These are phyloP conservation scores for Penicillium sp. DNA, from an alignment of 2,329 filamentous ascomycete species.

Conservation along the genomic window DNA sequence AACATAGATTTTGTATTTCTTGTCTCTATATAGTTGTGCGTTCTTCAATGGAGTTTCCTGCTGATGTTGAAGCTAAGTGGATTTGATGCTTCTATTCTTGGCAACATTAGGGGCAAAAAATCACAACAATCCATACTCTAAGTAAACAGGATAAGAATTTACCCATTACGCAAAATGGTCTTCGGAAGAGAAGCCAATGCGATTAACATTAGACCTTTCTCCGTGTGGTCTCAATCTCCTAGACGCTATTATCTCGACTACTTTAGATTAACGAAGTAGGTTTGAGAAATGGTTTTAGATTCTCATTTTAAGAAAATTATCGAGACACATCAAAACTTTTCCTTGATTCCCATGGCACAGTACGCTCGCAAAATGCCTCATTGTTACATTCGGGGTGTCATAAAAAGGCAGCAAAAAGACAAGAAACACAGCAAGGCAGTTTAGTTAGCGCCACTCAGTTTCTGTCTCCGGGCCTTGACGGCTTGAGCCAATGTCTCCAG, in stretches of 20 bases:
- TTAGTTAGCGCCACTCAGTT: constrained; percentile 37
- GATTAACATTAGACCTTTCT: no score
- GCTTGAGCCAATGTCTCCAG: constrained; percentile 79
- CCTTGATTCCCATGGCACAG: constrained; percentile 10
- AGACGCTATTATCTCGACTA: neutral
- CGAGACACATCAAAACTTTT: constrained; percentile 18
- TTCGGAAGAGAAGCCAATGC: no score
- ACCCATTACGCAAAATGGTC: no score
- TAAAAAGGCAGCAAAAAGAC: constrained; percentile 19
- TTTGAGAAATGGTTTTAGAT: neutral
- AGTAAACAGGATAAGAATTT: no score
- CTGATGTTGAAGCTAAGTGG: neutral
- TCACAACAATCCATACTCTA: neutral
- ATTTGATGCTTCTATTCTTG: neutral
- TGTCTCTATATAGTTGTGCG: neutral
- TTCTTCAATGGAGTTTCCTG: neutral
- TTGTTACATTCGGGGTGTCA: constrained; percentile 15
- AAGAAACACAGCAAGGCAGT: constrained; percentile 11
- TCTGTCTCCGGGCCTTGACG: constrained; percentile 73
- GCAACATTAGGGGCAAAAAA: neutral
- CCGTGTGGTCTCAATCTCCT: no score
- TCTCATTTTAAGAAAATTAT: neutral
- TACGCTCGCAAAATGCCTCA: constrained; percentile 21
- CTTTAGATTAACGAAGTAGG: neutral
- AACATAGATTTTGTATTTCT: constrained; percentile 2